phyloP scores from a whole-genome alignment of 768 basidiomycete genomes.

The Hericium coralloides region DNA sequence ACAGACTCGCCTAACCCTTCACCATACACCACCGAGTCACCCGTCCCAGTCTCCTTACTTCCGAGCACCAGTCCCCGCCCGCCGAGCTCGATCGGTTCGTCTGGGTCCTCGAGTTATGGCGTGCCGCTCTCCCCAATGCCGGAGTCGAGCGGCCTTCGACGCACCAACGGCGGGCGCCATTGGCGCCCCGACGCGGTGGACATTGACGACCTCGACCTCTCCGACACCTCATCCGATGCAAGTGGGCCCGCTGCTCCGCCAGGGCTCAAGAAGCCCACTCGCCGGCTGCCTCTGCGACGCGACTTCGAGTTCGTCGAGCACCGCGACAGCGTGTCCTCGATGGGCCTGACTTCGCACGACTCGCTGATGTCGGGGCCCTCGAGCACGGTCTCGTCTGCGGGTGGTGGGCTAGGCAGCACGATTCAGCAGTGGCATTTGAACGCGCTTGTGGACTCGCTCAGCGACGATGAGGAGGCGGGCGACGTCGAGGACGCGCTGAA shows the following conservation, averaged over 20 bases:
- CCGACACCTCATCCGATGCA: conserved; percentile 61
- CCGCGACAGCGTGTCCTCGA: conserved; percentile 64
- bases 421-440: conserved; percentile 83
- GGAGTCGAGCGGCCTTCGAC: conserved; percentile 13
- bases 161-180: conserved; percentile 28
- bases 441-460: conserved; percentile 61
- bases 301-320: conserved; percentile 78
- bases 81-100: conserved; percentile 10
- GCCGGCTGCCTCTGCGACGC: conserved; percentile 62
- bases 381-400: conserved; percentile 25
- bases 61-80: conserved; percentile 1
- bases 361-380: conserved; percentile 44
- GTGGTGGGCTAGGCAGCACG: conserved; percentile 32
- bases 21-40: neutral
- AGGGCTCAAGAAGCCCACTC: conserved; percentile 40
- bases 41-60: conserved; percentile 1
- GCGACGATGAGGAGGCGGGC: conserved; percentile 65
- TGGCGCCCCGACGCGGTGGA: conserved; percentile 69
- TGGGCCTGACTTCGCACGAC: conserved; percentile 55
- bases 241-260: conserved; percentile 25
- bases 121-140: conserved; percentile 5
- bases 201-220: conserved; percentile 74
- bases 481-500: conserved; percentile 78
- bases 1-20: neutral
- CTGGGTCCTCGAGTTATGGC: conserved; percentile 13